Evolutionary conservation across 805 yeast species (phyloP).

Genomic region (Teunomyces cretensis): DNA sequence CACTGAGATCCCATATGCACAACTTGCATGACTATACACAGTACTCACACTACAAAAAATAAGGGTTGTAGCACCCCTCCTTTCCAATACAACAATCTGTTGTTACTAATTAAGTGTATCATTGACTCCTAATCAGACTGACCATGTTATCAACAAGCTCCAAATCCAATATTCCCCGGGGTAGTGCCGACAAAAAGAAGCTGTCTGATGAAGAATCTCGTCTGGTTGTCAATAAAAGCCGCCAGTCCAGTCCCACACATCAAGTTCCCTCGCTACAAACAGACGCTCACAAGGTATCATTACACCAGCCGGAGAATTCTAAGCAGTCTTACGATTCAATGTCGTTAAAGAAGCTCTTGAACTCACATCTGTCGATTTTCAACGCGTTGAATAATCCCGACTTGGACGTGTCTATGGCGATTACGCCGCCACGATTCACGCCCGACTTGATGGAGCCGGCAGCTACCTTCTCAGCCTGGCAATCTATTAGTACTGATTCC

Average conservation of each 20-base stretch:
- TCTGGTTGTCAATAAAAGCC: neutral
- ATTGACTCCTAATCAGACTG: neutral
- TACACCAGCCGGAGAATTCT: neutral
- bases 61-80: conserved; percentile 3
- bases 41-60: neutral
- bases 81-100: neutral
- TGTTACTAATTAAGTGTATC: neutral
- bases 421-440: conserved; percentile 4
- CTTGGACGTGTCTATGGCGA: conserved; percentile 25
- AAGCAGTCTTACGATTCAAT: neutral
- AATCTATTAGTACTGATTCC: conserved; percentile 24
- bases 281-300: neutral
- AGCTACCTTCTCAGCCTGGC: conserved; percentile 30
- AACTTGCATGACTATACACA: neutral
- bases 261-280: neutral
- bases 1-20: neutral
- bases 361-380: conserved; percentile 24
- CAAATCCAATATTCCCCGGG: neutral
- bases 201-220: neutral
- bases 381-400: conserved; percentile 42
- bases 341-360: neutral
- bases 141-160: neutral
- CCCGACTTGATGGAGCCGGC: conserved; percentile 13
- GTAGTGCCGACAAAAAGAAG: neutral
- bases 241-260: neutral